phyloP scores from a whole-genome alignment of 1,284 basidiomycete species.

The Chondrostereum purpureum region DNA sequence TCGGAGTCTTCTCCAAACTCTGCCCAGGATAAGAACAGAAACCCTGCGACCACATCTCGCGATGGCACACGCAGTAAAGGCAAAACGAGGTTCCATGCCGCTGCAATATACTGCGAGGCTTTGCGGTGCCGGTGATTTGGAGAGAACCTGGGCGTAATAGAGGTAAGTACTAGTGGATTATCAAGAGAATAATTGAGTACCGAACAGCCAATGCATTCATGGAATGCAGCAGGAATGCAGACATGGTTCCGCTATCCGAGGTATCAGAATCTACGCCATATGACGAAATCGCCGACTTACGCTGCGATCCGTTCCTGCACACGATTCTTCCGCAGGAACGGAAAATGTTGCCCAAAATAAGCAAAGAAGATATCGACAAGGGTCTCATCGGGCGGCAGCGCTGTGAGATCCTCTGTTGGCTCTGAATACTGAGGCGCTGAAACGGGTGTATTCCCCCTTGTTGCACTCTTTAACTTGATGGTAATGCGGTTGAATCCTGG shows the following conservation, averaged over 20 bases:
- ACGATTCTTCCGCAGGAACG: constrained; percentile 1
- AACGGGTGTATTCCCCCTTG: not conserved
- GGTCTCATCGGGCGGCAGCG: constrained; percentile 2
- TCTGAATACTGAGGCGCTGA: not conserved
- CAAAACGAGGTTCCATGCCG: constrained; percentile 7
- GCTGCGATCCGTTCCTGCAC: constrained; percentile 7
- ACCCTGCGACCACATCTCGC: constrained; percentile 6
- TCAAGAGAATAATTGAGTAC: constrained; percentile 1
- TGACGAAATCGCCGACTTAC: not conserved
- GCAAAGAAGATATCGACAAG: constrained; percentile 6
- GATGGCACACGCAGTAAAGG: constrained; percentile 8
- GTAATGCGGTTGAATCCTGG: constrained; percentile 11
- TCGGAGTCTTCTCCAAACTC: constrained; percentile 11
- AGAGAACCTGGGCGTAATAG: constrained; percentile 4
- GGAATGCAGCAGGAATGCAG: constrained; percentile 6
- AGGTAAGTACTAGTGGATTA: not conserved
- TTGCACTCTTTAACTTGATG: constrained; percentile 6
- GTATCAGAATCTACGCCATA: not conserved
- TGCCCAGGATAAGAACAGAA: constrained; percentile 8
- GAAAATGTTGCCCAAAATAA: constrained; percentile 9
- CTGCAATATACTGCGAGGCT: constrained; percentile 7
- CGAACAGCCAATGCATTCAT: constrained; percentile 8
- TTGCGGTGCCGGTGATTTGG: constrained; percentile 3
- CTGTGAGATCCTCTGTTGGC: constrained; percentile 3
- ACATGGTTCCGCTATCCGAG: constrained; percentile 6